Conservation (phyloP, 2,329 filamentous ascomycete genomes). For the Botrytis byssoidea region DNA sequence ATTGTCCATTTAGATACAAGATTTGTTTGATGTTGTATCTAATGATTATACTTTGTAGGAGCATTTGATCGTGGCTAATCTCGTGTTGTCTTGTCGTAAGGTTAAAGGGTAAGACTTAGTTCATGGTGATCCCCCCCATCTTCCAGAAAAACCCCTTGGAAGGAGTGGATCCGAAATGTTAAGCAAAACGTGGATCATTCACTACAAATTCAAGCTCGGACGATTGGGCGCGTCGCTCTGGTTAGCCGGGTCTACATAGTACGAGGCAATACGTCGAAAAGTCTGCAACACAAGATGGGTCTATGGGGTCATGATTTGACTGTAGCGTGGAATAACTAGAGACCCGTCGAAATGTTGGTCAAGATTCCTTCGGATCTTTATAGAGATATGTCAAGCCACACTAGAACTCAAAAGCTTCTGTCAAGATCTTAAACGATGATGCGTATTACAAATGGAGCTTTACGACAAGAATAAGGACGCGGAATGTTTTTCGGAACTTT, state of each 20-base stretch:
- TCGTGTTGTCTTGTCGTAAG: not conserved
- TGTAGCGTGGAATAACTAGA: not conserved
- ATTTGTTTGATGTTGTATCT: not conserved
- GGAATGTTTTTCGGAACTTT: not conserved
- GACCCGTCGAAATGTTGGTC: not conserved
- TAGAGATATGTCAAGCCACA: not conserved
- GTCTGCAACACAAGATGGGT: not conserved
- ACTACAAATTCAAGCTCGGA: conserved; percentile 10
- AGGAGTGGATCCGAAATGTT: conserved; percentile 2
- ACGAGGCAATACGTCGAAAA: conserved; percentile 1
- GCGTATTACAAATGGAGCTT: not conserved
- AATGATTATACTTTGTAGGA: not conserved
- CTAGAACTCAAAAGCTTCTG: not conserved
- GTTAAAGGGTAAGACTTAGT: conserved; percentile 5
- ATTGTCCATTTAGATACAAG: not conserved
- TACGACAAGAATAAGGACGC: not conserved
- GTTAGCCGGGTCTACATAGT: not conserved
- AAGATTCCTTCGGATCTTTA: not conserved
- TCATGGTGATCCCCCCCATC: conserved; percentile 1
- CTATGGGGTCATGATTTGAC: not conserved
- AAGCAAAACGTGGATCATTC: conserved; percentile 1
- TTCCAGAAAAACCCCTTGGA: conserved; percentile 18
- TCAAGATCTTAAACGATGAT: not conserved
- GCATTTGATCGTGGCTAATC: conserved; percentile 1
- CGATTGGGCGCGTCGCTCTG: not conserved